Percentiles rank a stretch among this genome's conserved stretches.
Conservation (phyloP, 257 asterid species). For the Mentha longifolia region DNA sequence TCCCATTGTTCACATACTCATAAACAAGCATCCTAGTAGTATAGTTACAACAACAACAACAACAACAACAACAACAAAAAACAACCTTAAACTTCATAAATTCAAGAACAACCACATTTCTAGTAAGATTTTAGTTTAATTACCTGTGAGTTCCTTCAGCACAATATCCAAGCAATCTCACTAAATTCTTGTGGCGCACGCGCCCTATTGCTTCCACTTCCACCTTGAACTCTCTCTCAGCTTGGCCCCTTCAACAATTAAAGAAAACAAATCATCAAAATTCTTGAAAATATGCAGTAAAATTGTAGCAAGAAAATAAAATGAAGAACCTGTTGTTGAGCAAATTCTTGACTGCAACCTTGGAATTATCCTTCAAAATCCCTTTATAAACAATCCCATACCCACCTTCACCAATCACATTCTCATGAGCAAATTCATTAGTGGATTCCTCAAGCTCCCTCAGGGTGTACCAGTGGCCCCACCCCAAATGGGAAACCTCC, state of each 20-base stretch:
- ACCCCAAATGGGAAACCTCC: slow-evolving; percentile 92
- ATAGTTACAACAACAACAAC: not conserved
- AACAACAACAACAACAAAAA: not conserved
- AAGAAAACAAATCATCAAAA: not conserved
- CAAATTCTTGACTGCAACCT: slow-evolving; percentile 85
- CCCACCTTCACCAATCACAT: slow-evolving; percentile 96
- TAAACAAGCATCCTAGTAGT: slow-evolving; percentile 81
- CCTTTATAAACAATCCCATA: slow-evolving; percentile 92
- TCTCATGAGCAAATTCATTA: slow-evolving; percentile 69
- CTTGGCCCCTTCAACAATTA: slow-evolving; percentile 71
- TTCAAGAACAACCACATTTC: not conserved
- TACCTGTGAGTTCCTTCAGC: slow-evolving; percentile 96
- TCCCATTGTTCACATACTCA: slow-evolving; percentile 85
- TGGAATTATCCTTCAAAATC: slow-evolving; percentile 54
- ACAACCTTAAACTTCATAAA: not conserved
- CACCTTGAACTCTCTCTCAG: slow-evolving; percentile 91
- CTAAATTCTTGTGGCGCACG: slow-evolving; percentile 89
- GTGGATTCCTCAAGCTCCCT: slow-evolving; percentile 84
- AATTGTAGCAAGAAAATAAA: not conserved
- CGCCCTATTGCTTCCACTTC: slow-evolving; percentile 96
- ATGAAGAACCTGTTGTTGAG: slow-evolving; percentile 73
- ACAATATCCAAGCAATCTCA: slow-evolving; percentile 88
- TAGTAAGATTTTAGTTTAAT: not conserved
- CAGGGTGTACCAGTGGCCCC: slow-evolving; percentile 97
- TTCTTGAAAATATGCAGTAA: not conserved